Evolutionary conservation across 2,329 filamentous ascomycete genomes (phyloP), one percentile per base, ranked within the genome.

Genomic region (Penicillium brevicompactum): DNA sequence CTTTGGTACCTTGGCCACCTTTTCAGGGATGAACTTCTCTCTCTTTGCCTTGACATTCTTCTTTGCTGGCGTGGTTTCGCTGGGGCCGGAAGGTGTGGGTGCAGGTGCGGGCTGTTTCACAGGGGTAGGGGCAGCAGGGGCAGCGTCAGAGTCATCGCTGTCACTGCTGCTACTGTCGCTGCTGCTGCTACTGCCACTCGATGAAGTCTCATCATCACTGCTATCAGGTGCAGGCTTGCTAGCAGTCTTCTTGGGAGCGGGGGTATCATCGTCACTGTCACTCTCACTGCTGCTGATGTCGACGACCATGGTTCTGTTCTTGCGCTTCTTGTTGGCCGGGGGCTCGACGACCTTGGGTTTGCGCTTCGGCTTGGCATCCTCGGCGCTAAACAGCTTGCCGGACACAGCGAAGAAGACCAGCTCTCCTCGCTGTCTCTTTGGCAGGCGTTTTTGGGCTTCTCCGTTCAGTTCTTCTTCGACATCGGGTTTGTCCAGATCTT

Each of bases 261-360:
- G 53, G 18, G 51, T 22, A 55, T 56, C 57, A 46, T 66, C 52
- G 18, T 56, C 56, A 10, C 51, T 70, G 9, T 68, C 67, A 42
- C 72, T 75, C 43, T 73, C 72, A 59, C 72, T 76, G 58, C 72
- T 75, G 52, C 74, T 77, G 46, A 76, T 73, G 41, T 77, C 74
- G 18, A 78, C 66, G 42, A 78, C 57, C 38, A 66, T 69, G 14
- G 74, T 77, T 49, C 75, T 68, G 55, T 76, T 77, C 68, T 77
- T 77, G 56, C 72, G 69, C 67, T 77, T 77, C 65, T 74, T 76
- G 53, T 61, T 62, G 21, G 40, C 53, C 34, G 55, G 57, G 5
- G 48, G 55, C 50, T 58, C 53, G 1, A 55, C 43, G 21, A 59
- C 58, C 44, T 64, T 66, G 16, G 53, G 62, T 53, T 67, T 67